Evolutionary conservation across 2,329 filamentous ascomycete genomes (phyloP).

Genomic region (Reticulascus tulasneorum): DNA sequence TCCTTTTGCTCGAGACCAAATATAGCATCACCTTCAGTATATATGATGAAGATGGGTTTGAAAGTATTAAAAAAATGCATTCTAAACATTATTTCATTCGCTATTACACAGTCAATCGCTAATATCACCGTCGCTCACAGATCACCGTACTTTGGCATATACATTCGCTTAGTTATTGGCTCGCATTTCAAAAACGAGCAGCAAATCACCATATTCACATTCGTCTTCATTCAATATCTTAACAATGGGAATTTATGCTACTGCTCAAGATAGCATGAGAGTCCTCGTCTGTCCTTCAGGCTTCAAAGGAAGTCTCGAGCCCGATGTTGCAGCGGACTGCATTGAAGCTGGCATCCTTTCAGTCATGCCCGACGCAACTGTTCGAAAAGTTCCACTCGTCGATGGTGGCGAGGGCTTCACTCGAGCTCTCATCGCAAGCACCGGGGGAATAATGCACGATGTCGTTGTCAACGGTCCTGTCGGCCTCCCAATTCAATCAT

Average conservation of each 20-base stretch:
- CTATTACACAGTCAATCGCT: no score
- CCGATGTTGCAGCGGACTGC: conserved; percentile 43
- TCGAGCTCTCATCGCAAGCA: conserved; percentile 38
- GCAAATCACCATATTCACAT: no score
- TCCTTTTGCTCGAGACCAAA: no score
- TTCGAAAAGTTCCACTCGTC: conserved; percentile 46
- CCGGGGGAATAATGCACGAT: conserved; percentile 32
- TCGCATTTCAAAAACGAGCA: no score
- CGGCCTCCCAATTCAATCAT: conserved; percentile 34
- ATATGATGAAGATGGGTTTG: no score
- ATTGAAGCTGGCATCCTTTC: conserved; percentile 44
- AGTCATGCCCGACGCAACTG: conserved; percentile 34
- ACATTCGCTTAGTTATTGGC: no score
- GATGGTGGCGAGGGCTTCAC: conserved; percentile 52
- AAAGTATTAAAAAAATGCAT: no score
- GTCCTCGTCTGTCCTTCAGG: conserved; percentile 49
- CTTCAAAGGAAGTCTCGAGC: conserved; percentile 50
- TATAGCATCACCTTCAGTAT: no score
- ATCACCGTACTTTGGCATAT: no score
- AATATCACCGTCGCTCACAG: no score
- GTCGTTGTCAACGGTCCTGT: conserved; percentile 40
- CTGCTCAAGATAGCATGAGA: conserved; percentile 21
- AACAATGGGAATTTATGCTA: conserved; percentile 6
- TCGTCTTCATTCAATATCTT: not conserved
- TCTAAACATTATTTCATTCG: no score